Conservation (phyloP, 1,139 yeast species). For the Debaryomyces coudertii region DNA sequence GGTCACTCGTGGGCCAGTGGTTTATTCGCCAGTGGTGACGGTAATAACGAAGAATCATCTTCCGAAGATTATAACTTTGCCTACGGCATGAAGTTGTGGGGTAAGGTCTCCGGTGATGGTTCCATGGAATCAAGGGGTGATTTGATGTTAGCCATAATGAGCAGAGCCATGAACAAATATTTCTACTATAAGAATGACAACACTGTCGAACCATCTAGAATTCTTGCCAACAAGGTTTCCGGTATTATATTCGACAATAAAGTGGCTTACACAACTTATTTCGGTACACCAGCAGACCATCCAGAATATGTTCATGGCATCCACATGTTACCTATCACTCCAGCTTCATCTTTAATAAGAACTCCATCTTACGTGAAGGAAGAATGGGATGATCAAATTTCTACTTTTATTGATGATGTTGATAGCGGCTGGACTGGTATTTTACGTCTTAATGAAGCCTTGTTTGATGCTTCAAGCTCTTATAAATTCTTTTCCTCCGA, state of each 20-base stretch:
- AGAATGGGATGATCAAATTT: slow-evolving; percentile 72
- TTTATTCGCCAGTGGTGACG: slow-evolving; percentile 68
- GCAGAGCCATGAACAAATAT: slow-evolving; percentile 64
- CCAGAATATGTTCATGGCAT: slow-evolving; percentile 91
- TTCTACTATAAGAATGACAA: slow-evolving; percentile 61
- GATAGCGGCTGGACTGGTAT: slow-evolving; percentile 90
- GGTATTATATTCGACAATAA: slow-evolving; percentile 88
- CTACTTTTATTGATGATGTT: slow-evolving; percentile 53
- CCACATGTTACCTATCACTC: slow-evolving; percentile 87
- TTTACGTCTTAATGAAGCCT: slow-evolving; percentile 74
- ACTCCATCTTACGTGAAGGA: slow-evolving; percentile 67
- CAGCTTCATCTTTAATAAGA: slow-evolving; percentile 78
- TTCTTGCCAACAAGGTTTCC: slow-evolving; percentile 66
- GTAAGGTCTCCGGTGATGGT: slow-evolving; percentile 65
- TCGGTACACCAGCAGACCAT: slow-evolving; percentile 50
- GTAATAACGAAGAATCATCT: slow-evolving; percentile 78
- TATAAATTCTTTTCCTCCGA: slow-evolving; percentile 67
- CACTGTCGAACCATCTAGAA: slow-evolving; percentile 57
- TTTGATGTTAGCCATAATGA: slow-evolving; percentile 68
- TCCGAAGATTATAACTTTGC: slow-evolving; percentile 83
- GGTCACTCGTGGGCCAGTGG: slow-evolving; percentile 92
- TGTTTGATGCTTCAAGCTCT: slow-evolving; percentile 67
- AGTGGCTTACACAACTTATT: slow-evolving; percentile 76
- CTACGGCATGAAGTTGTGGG: slow-evolving; percentile 85
- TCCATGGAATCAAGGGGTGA: slow-evolving; percentile 81